Evolutionary conservation across 257 asterid species (phyloP).

Genomic region (Penstemon eatonii): DNA sequence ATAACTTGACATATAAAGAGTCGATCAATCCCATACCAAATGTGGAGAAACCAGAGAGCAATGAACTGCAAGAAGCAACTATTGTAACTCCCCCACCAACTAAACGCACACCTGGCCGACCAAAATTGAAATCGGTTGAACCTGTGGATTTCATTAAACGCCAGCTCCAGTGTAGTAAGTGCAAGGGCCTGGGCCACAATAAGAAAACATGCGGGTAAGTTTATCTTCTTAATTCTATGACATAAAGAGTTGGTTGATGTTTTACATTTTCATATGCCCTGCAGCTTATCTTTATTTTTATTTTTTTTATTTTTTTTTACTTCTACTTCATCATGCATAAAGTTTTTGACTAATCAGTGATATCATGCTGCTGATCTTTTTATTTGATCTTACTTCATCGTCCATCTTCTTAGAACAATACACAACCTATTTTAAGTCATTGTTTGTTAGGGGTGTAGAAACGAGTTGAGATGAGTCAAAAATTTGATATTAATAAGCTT

Average conservation of each 20-base stretch:
- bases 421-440: no score
- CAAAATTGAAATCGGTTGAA: constrained; percentile 75
- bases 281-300: no score
- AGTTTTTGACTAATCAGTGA: no score
- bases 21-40: constrained; percentile 88
- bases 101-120: constrained; percentile 91
- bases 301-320: no score
- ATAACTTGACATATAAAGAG: constrained; percentile 65
- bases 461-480: no score
- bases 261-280: no score
- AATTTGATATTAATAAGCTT: no score
- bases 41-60: constrained; percentile 68
- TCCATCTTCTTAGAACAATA: no score
- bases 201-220: constrained; percentile 91
- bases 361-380: no score
- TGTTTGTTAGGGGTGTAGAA: no score
- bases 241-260: not conserved
- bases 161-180: constrained; percentile 97
- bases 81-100: constrained; percentile 91
- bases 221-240: not conserved
- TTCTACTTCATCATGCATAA: no score
- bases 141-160: constrained; percentile 79
- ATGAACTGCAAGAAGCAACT: constrained; percentile 55
- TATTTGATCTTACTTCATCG: no score
- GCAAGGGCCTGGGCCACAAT: constrained; percentile 98